Conservation (phyloP, 2,329 filamentous ascomycete species). For the Chalaropsis thielavioides region DNA sequence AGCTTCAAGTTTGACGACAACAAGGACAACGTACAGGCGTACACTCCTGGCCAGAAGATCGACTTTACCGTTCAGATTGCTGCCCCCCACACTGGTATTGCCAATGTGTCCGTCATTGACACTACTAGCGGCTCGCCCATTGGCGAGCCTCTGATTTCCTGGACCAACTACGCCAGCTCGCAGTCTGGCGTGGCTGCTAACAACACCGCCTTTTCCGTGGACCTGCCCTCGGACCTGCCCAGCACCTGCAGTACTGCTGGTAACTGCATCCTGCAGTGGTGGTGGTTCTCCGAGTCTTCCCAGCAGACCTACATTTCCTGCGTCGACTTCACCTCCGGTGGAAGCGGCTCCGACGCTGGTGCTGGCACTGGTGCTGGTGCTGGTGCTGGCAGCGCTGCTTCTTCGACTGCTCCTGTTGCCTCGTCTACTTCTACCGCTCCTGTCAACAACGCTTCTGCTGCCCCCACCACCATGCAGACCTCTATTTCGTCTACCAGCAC, state of each 20-base stretch:
- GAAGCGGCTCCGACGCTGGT: slow-evolving; percentile 4
- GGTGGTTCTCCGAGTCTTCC: slow-evolving; percentile 28
- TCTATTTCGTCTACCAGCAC: background rate
- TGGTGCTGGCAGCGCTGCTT: background rate
- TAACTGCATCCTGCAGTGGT: slow-evolving; percentile 32
- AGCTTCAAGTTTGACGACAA: slow-evolving; percentile 35
- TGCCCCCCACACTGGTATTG: slow-evolving; percentile 33
- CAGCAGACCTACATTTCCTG: slow-evolving; percentile 30
- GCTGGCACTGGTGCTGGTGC: background rate
- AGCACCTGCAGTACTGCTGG: slow-evolving; percentile 23
- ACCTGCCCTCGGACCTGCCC: slow-evolving; percentile 24
- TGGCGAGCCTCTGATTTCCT: slow-evolving; percentile 38
- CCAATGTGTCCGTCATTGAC: slow-evolving; percentile 45
- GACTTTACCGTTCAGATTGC: slow-evolving; percentile 29
- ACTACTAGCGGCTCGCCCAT: slow-evolving; percentile 38
- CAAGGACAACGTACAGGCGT: slow-evolving; percentile 29
- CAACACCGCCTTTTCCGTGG: slow-evolving; percentile 33
- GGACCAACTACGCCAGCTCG: slow-evolving; percentile 40
- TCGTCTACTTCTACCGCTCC: background rate
- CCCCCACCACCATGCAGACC: background rate
- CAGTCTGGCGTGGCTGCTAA: slow-evolving; percentile 27
- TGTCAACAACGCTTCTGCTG: background rate
- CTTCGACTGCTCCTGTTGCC: background rate
- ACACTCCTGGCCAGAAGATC: slow-evolving; percentile 30
- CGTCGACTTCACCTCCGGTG: slow-evolving; percentile 24